A percentile compares a stretch with the other conserved stretches of the same genome.
These are phyloP conservation scores for Pleurotus eryngii DNA, from an alignment of 768 basidiomycete species.

Conservation along the genomic window DNA sequence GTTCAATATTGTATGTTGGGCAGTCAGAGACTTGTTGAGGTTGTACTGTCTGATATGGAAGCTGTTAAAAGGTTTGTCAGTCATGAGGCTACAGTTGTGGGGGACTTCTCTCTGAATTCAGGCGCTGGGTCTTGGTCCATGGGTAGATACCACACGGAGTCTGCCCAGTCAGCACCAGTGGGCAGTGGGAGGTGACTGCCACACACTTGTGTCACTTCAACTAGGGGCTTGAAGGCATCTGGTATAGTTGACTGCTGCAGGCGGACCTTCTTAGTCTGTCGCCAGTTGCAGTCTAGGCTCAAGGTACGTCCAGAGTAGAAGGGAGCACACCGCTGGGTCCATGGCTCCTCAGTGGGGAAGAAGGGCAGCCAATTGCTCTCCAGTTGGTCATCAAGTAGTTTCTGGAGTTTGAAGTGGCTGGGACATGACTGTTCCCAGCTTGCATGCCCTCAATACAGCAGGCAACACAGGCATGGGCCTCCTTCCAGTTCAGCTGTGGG, in stretches of 20 bases:
- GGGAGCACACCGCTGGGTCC: neutral
- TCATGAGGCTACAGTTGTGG: too few species aligned
- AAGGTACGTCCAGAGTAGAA: neutral
- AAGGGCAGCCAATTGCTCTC: neutral
- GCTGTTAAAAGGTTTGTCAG: neutral
- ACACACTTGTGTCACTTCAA: too few species aligned
- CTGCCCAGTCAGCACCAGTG: neutral
- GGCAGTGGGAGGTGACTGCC: neutral
- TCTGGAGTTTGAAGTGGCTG: neutral
- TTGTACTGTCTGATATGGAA: conserved; percentile 23
- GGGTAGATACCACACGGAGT: neutral
- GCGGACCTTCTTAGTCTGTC: neutral
- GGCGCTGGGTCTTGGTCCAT: neutral
- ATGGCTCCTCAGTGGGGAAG: neutral
- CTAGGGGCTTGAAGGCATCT: neutral
- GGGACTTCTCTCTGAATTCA: neutral
- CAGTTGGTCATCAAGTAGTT: neutral
- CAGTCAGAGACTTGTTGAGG: conserved; percentile 20
- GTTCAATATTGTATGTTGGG: conserved; percentile 9
- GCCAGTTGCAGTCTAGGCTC: neutral
- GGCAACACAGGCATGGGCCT: neutral
- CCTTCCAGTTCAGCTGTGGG: too few species aligned
- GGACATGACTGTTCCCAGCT: neutral
- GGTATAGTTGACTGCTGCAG: neutral
- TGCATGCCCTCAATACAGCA: neutral